A percentile compares a stretch with the other conserved stretches of the same genome.
phyloP scores from a whole-genome alignment of 2,329 filamentous ascomycete species.

The Nemania serpens region DNA sequence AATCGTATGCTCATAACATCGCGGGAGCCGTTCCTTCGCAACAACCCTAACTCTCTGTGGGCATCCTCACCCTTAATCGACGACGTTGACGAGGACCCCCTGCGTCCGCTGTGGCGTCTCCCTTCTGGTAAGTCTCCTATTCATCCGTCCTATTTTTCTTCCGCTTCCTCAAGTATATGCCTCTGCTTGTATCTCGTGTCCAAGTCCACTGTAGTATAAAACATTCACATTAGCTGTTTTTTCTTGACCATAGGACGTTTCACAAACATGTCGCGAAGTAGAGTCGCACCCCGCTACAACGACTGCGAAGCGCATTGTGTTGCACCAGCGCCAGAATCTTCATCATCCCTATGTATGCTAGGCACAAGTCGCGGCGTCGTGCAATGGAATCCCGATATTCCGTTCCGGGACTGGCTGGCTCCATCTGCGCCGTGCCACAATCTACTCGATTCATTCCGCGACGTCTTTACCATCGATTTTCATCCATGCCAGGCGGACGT shows the following conservation, averaged over 20 bases:
- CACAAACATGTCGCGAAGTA: too few species aligned
- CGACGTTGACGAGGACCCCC: background rate
- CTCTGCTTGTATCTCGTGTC: background rate
- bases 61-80: background rate
- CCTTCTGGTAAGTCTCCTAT: conserved; percentile 3
- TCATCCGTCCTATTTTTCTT: background rate
- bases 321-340: conserved; percentile 47
- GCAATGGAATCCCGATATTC: conserved; percentile 39
- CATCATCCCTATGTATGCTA: conserved; percentile 50
- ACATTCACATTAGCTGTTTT: background rate
- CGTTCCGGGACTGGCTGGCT: conserved; percentile 44
- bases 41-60: background rate
- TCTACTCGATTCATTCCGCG: conserved; percentile 29
- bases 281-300: background rate
- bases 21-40: background rate
- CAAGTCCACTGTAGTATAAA: background rate
- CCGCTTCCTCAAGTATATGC: background rate
- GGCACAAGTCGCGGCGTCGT: conserved; percentile 56
- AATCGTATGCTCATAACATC: conserved; percentile 29
- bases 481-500: conserved; percentile 49
- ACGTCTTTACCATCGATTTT: conserved; percentile 58
- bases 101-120: conserved; percentile 9
- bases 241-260: too few species aligned
- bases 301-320: conserved; percentile 43
- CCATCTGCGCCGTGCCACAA: conserved; percentile 21